Evolutionary conservation across 352 stramenopile species (phyloP), one percentile per base, ranked within the genome.

Genomic region (Elongisporangium undulatum): DNA sequence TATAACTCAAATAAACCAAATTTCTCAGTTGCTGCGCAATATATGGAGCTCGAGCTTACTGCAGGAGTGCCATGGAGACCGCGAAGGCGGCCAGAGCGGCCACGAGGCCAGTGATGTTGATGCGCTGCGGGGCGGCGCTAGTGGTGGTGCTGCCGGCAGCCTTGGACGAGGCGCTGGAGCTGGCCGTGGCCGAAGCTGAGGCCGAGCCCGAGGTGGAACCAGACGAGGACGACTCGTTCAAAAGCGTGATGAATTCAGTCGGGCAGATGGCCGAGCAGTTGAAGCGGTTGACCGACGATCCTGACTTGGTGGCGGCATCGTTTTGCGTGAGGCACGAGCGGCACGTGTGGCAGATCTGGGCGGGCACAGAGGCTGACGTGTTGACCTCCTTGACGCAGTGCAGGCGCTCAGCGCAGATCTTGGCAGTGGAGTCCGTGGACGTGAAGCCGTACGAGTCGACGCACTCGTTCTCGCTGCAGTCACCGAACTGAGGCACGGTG

Each of bases 321-420:
- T 90, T 90, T 71, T 90, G 80, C 15, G 75, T 69, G 53, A 89
- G 88, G 68, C 83, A 92, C 61, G 79, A 90, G 65, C 84, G 82
- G 66, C 83, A 92, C 66, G 83, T 92, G 75, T 90, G 80, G 68
- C 83, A 92, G 53, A 91, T 89, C 54, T 79, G 69, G 2, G 77
- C 79, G 7, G 75, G 74, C 58, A 82, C 62, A 4, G 76, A 83
- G 1, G 76, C 83, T 15, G 66, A 79, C 39, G 83, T 85, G 70
- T 90, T 86, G 55, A 85, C 56, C 52, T 90, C 80, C 66, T 85
- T 69, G 6, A 92, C 69, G 51, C 83, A 92, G 64, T 89, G 77
- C 10, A 92, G 54, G 61, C 80, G 79, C 64, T 92, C 83, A 21
- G 79, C 78, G 53, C 83, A 92, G 50, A 85, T 79, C 53, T 87